phyloP scores from a whole-genome alignment of 1,284 basidiomycete genomes.

The Fomitopsis pinicola region DNA sequence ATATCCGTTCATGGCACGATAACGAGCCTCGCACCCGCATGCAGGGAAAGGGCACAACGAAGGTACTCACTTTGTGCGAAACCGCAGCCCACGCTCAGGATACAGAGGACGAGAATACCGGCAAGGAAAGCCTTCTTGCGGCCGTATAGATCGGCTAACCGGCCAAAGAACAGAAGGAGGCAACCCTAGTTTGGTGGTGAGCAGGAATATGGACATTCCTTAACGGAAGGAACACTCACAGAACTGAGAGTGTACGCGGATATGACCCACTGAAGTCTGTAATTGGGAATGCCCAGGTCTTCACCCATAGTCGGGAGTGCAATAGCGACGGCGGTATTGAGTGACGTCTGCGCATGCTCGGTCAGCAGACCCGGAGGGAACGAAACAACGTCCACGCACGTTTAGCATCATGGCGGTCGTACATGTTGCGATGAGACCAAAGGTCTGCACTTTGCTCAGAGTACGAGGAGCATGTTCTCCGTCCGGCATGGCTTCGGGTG shows the following conservation, averaged over 20 bases:
- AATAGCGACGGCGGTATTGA: conserved; percentile 35
- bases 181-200: conserved; percentile 40
- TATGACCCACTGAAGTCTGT: conserved; percentile 56
- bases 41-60: not conserved
- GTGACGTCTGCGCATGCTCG: conserved; percentile 19
- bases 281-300: conserved; percentile 39
- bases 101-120: conserved; percentile 36
- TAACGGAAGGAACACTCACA: too few species aligned
- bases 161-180: conserved; percentile 52
- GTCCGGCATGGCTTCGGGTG: not conserved
- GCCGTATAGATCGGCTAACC: conserved; percentile 58
- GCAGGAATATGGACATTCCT: too few species aligned
- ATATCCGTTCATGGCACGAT: too few species aligned
- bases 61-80: conserved; percentile 39
- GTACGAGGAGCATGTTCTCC: not conserved
- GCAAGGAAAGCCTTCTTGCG: conserved; percentile 47
- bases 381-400: conserved; percentile 16
- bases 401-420: conserved; percentile 32
- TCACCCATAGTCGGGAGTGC: conserved; percentile 50
- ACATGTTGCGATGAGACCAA: conserved; percentile 25
- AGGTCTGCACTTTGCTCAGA: conserved; percentile 10
- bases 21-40: too few species aligned
- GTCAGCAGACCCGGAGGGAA: not conserved
- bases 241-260: conserved; percentile 50
- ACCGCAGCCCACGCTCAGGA: conserved; percentile 37